Evolutionary conservation across 768 basidiomycete species (phyloP).

Genomic region (Mrakia gelida): DNA sequence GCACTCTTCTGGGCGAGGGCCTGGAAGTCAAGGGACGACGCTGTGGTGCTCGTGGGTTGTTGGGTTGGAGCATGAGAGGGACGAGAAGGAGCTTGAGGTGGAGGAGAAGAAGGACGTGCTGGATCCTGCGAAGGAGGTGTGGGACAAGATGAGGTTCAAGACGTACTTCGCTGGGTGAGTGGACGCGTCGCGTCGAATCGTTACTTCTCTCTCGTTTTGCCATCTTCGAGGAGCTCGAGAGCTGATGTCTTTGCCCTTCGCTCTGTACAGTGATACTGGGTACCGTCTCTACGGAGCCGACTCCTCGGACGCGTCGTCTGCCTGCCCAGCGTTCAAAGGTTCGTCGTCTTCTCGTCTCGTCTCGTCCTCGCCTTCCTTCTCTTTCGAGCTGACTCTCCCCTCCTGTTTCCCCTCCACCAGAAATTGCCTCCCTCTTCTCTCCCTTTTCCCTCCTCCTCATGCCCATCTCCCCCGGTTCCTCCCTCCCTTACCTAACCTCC

Average conservation of each 20-base stretch:
- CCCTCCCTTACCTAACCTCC: slow-evolving; percentile 28
- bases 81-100: background rate
- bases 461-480: slow-evolving; percentile 30
- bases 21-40: slow-evolving; percentile 18
- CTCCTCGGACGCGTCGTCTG: slow-evolving; percentile 7
- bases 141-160: slow-evolving; percentile 25
- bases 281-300: slow-evolving; percentile 27
- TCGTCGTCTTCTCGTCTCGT: background rate
- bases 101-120: background rate
- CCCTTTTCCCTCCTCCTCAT: slow-evolving; percentile 30
- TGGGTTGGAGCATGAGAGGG: slow-evolving; percentile 13
- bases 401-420: background rate
- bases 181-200: background rate
- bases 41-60: slow-evolving; percentile 30
- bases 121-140: background rate
- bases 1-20: slow-evolving; percentile 18
- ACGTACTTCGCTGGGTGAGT: slow-evolving; percentile 30
- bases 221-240: background rate
- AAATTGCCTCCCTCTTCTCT: slow-evolving; percentile 20
- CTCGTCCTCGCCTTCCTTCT: background rate
- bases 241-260: no score
- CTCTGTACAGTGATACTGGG: slow-evolving; percentile 14
- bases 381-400: background rate
- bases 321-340: slow-evolving; percentile 29
- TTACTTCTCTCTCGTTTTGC: background rate